Conservation (phyloP, 305 asterid species). For the Fraxinus nigra region DNA sequence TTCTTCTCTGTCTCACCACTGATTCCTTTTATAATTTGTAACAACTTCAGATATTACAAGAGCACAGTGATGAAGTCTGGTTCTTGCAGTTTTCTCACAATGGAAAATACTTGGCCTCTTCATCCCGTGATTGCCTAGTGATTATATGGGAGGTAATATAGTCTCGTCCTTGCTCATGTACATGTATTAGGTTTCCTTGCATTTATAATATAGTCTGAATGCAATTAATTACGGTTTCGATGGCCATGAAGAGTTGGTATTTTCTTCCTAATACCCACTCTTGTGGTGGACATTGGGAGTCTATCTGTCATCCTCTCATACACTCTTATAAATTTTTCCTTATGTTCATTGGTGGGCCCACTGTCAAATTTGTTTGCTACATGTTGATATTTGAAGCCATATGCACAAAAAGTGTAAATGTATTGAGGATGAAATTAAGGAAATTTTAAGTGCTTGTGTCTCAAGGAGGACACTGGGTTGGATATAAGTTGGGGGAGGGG, state of each 20-base stretch:
- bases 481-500: background rate
- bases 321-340: background rate
- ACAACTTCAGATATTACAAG: slow-evolving; percentile 57
- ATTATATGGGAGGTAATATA: slow-evolving; percentile 85
- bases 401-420: background rate
- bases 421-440: background rate
- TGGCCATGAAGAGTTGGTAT: background rate
- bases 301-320: background rate
- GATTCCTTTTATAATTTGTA: slow-evolving; percentile 19
- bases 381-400: background rate
- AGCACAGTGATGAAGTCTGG: slow-evolving; percentile 84
- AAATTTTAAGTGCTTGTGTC: background rate
- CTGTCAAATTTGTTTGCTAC: background rate
- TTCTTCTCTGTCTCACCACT: slow-evolving; percentile 17
- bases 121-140: slow-evolving; percentile 63
- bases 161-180: background rate
- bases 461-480: background rate
- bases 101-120: slow-evolving; percentile 88
- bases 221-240: background rate
- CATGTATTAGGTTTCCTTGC: slow-evolving; percentile 5
- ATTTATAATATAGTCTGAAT: background rate
- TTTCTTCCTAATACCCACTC: background rate
- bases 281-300: background rate
- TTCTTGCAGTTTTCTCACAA: slow-evolving; percentile 80
- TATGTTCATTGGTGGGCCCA: background rate